phyloP scores from a whole-genome alignment of 2,329 filamentous ascomycete species.

The Trichoderma hamatum region DNA sequence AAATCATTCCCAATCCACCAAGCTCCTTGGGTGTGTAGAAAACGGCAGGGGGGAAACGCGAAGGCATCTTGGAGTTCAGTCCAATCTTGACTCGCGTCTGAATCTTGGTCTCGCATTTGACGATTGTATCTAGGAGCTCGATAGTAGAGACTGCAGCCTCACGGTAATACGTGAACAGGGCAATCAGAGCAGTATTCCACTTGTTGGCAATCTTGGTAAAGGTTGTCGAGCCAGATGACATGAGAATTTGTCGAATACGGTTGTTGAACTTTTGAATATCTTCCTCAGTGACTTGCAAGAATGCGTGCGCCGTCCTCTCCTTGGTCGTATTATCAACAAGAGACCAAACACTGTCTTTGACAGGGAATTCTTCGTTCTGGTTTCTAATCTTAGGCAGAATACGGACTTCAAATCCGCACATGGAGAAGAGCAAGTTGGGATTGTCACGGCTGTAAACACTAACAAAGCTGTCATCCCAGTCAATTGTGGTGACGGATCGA shows the following conservation, averaged over 20 bases:
- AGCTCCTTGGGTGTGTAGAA: slow-evolving; percentile 99
- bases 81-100: slow-evolving; percentile 99
- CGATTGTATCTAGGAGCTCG: slow-evolving; percentile 91
- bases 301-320: slow-evolving; percentile 94
- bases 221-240: slow-evolving; percentile 98
- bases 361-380: slow-evolving; percentile 91
- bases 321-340: slow-evolving; percentile 95
- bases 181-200: slow-evolving; percentile 98
- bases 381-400: slow-evolving; percentile 95
- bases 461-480: slow-evolving; percentile 98
- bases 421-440: slow-evolving; percentile 93
- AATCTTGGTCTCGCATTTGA: slow-evolving; percentile 99
- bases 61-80: slow-evolving; percentile 98
- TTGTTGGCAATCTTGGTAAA: slow-evolving; percentile 99
- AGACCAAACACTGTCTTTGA: slow-evolving; percentile 98
- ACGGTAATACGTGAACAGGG: slow-evolving; percentile 97
- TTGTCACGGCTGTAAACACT: slow-evolving; percentile 99
- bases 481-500: slow-evolving; percentile 92
- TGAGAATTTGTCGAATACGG: slow-evolving; percentile 94
- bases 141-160: slow-evolving; percentile 97
- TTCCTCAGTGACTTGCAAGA: slow-evolving; percentile 96
- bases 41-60: slow-evolving; percentile 94
- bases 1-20: slow-evolving; percentile 98
- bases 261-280: slow-evolving; percentile 99
- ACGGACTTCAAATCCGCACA: slow-evolving; percentile 97